Percentiles rank a stretch among this genome's conserved stretches.
Conservation (phyloP, 768 basidiomycete genomes). For the Termitomyces sp. region DNA sequence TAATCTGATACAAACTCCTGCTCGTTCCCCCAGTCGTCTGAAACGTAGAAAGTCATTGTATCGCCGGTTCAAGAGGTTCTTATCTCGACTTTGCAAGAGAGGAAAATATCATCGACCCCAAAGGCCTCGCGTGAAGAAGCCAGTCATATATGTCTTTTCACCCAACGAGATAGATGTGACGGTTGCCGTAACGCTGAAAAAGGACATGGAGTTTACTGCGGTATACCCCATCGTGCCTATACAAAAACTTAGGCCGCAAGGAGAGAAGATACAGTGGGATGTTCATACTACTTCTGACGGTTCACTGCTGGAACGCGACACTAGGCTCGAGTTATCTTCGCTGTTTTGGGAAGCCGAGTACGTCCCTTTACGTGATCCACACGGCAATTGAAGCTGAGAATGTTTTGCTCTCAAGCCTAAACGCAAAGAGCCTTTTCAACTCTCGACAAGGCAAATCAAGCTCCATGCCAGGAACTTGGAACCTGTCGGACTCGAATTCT, state of each 20-base stretch:
- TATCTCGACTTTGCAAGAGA: slow-evolving; percentile 3
- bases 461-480: slow-evolving; percentile 9
- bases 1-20: background rate
- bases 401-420: background rate
- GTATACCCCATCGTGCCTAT: slow-evolving; percentile 31
- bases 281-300: slow-evolving; percentile 26
- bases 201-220: slow-evolving; percentile 30
- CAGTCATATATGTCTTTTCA: slow-evolving; percentile 33
- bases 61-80: slow-evolving; percentile 2
- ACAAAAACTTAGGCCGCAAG: slow-evolving; percentile 6
- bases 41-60: slow-evolving; percentile 1
- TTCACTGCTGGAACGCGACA: slow-evolving; percentile 23
- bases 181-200: slow-evolving; percentile 27
- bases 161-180: slow-evolving; percentile 22
- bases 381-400: background rate
- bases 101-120: background rate
- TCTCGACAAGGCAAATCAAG: background rate
- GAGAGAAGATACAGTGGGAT: slow-evolving; percentile 29
- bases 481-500: slow-evolving; percentile 21
- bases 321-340: slow-evolving; percentile 27
- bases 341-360: slow-evolving; percentile 39
- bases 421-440: background rate
- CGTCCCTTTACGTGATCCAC: slow-evolving; percentile 3
- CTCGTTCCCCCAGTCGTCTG: background rate
- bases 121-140: slow-evolving; percentile 19